Conservation (phyloP, 768 basidiomycete genomes). For the Trametes meyenii region DNA sequence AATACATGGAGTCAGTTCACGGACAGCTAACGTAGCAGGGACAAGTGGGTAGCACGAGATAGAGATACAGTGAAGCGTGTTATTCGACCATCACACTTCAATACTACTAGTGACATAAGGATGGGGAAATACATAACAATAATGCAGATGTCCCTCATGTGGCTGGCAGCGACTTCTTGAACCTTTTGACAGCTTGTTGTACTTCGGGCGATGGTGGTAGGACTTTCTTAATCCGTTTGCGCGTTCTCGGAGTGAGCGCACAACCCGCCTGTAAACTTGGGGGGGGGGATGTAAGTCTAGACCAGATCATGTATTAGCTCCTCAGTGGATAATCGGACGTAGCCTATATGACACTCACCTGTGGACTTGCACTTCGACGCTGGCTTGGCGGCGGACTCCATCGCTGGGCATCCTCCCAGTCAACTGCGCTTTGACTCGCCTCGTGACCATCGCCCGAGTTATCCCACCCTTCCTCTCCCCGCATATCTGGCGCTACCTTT, state of each 20-base stretch:
- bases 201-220: neutral
- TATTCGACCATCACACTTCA: too few relatives aligned
- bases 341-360: neutral
- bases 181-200: neutral
- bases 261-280: neutral
- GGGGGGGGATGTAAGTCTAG: neutral
- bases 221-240: neutral
- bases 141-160: too few relatives aligned
- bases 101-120: too few relatives aligned
- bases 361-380: neutral
- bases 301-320: neutral
- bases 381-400: too few relatives aligned
- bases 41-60: too few relatives aligned
- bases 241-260: neutral
- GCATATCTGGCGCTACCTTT: neutral
- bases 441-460: neutral
- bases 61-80: too few relatives aligned
- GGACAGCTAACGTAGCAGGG: too few relatives aligned
- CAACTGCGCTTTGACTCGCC: neutral
- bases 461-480: neutral
- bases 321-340: neutral
- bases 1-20: too few relatives aligned
- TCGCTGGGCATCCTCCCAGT: neutral
- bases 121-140: too few relatives aligned
- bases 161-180: neutral